phyloP scores from a whole-genome alignment of 2,329 filamentous ascomycete species.

The Fusarium penzigii region DNA sequence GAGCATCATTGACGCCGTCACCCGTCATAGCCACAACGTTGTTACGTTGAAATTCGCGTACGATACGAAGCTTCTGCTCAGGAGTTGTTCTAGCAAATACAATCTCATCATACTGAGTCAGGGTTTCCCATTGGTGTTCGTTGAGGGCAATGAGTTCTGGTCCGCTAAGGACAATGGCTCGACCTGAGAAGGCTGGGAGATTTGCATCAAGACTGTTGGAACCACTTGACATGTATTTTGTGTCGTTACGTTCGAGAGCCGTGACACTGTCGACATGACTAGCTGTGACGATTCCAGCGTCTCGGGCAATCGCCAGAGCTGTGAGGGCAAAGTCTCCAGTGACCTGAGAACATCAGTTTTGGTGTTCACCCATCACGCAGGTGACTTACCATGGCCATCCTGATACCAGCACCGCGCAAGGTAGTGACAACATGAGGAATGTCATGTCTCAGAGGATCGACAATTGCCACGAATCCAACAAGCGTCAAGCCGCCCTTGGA shows the following conservation, averaged over 20 bases:
- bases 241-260: not conserved
- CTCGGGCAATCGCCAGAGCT: constrained; percentile 64
- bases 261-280: constrained; percentile 44
- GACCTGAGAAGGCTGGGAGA: constrained; percentile 3
- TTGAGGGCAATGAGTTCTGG: constrained; percentile 59
- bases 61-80: constrained; percentile 71
- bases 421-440: constrained; percentile 43
- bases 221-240: constrained; percentile 10
- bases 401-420: constrained; percentile 43
- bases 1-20: constrained; percentile 69
- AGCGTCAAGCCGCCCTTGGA: constrained; percentile 46
- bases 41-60: constrained; percentile 60
- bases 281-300: constrained; percentile 63
- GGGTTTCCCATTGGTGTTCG: constrained; percentile 44
- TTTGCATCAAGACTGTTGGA: not conserved
- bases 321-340: constrained; percentile 54
- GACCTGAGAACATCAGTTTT: not conserved
- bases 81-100: constrained; percentile 71
- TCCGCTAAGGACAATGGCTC: constrained; percentile 49
- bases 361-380: not conserved
- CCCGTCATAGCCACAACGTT: constrained; percentile 72
- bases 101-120: constrained; percentile 56
- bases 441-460: constrained; percentile 47
- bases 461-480: constrained; percentile 54
- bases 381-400: constrained; percentile 45